phyloP scores from a whole-genome alignment of 108 stramenopile species.

The Seminavis robusta region DNA sequence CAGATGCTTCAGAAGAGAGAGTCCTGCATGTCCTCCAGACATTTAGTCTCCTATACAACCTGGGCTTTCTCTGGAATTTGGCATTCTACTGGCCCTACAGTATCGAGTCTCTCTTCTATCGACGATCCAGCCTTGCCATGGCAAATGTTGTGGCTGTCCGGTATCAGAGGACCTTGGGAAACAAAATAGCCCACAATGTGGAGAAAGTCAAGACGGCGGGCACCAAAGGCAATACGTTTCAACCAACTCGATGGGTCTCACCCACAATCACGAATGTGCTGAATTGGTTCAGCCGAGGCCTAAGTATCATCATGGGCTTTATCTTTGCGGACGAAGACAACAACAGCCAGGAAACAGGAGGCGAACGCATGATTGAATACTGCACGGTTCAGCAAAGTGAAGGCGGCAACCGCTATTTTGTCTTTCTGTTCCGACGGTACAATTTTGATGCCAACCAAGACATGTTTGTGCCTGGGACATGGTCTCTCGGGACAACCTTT shows the following conservation, averaged over 20 bases:
- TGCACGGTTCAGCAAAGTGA: neutral
- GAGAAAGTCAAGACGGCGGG: too few species aligned
- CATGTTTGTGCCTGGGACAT: neutral
- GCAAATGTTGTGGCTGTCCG: conserved; percentile 47
- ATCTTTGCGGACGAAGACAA: neutral
- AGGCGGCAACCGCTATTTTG: conserved; percentile 30
- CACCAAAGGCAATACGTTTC: too few species aligned
- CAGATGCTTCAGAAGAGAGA: conserved; percentile 16
- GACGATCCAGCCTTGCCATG: conserved; percentile 25
- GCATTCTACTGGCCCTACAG: conserved; percentile 42
- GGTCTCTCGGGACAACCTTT: too few species aligned
- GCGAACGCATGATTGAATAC: neutral
- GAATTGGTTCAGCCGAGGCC: neutral
- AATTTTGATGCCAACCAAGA: conserved; percentile 12
- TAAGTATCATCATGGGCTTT: neutral
- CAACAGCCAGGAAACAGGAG: neutral
- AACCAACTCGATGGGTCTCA: too few species aligned
- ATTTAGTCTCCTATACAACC: conserved; percentile 43
- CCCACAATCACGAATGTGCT: neutral
- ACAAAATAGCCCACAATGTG: too few species aligned
- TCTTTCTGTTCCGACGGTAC: conserved; percentile 46
- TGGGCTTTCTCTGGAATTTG: conserved; percentile 42
- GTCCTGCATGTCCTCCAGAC: conserved; percentile 34
- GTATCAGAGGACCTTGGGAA: conserved; percentile 7
- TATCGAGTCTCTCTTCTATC: conserved; percentile 33